Evolutionary conservation across 164 flowering plant species (phyloP), one percentile per base, ranked within the genome.

Genomic region (Vitis cinerea): DNA sequence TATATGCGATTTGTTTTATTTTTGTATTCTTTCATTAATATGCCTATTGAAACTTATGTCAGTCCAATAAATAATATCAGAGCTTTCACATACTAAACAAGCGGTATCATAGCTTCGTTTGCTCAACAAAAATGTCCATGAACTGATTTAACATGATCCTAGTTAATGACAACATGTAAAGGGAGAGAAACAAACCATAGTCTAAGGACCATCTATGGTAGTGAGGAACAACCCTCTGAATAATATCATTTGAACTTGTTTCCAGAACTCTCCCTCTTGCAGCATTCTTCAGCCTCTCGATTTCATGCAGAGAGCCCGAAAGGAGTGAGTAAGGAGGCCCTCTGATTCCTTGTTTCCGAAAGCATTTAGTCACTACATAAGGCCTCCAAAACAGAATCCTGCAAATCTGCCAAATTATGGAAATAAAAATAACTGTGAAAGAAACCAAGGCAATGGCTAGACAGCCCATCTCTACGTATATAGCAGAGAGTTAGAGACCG

Each of bases 331-430:
- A 71, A 3, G 71, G 65, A 10, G 78, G 78, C 10, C 78, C 78
- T 16, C n/a, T 53, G 13, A 79, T 50, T 50, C 82, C 82, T 62
- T 75, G 82, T 56, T 79, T 72, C 50, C n/a, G 59, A 64, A 75
- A 75, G 53, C 53, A 61, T 59, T 60, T 72, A 1, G 66, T 67
- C 54, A 72, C 29, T n/a, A 50, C 50, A 63, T 70, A 65, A 17
- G 82, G 82, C 64, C 72, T 72, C 79, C 82, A 79, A 47, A 79
- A 58, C 16, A 75, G 63, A 47, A 31, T 19, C 53, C 52, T 50
- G 13, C 68, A 65, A 27, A 64, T 44, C 57, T 63, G 44, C 74
- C 70, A 65, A 47, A 72, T 57, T 57, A 51, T 56, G 0, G 71
- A 54, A 17, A 65, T 29, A 30, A 66, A 17, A 15, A 72, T 8